Conservation (phyloP, 768 basidiomycete genomes). For the Leccinum aurantiacum region DNA sequence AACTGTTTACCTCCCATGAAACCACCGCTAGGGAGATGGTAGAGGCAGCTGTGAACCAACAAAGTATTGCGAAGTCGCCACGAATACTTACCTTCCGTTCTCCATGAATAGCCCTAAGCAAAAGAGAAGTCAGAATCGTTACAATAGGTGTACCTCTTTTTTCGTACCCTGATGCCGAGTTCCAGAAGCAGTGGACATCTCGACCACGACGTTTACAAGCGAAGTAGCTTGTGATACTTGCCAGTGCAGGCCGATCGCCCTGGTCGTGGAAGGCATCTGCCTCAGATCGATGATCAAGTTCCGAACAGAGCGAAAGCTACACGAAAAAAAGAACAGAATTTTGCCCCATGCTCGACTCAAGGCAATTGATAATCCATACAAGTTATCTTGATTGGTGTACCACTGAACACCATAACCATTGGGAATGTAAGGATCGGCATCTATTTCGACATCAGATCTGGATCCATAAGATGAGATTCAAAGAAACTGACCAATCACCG, state of each 20-base stretch:
- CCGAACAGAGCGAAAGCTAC: conserved; percentile 66
- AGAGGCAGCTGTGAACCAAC: not conserved
- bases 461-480: conserved; percentile 8
- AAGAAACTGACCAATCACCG: conserved; percentile 61
- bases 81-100: conserved; percentile 50
- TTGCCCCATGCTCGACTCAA: conserved; percentile 5
- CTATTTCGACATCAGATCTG: too few species aligned
- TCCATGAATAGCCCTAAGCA: conserved; percentile 65
- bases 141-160: not conserved
- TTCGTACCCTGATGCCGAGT: conserved; percentile 65
- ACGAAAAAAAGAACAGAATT: not conserved
- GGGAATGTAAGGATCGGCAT: too few species aligned
- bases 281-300: conserved; percentile 73
- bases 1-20: conserved; percentile 51
- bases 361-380: conserved; percentile 10
- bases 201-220: conserved; percentile 65
- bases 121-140: not conserved
- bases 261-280: conserved; percentile 48
- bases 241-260: conserved; percentile 76
- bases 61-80: not conserved
- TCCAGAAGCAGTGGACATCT: conserved; percentile 62
- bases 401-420: conserved; percentile 26
- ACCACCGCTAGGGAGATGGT: conserved; percentile 37
- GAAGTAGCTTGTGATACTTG: conserved; percentile 79
- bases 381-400: conserved; percentile 26